These are phyloP conservation scores for Fusarium ambrosium DNA, from an alignment of 2,329 filamentous ascomycete genomes.

Conservation along the genomic window DNA sequence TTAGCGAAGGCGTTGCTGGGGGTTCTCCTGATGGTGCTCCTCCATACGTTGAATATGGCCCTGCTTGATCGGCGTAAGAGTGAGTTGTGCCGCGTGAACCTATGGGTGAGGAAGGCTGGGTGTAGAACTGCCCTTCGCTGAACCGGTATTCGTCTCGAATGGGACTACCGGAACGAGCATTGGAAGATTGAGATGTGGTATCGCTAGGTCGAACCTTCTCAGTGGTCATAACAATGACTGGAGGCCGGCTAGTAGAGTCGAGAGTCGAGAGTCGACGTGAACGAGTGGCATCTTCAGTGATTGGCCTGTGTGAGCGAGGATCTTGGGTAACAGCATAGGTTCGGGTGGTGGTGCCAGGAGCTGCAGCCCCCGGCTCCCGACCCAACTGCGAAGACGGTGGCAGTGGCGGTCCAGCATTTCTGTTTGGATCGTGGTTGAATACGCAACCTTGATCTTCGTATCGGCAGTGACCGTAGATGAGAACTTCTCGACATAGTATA, in stretches of 20 bases:
- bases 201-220: conserved; percentile 59
- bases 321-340: conserved; percentile 71
- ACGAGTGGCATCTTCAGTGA: conserved; percentile 62
- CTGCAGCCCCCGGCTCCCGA: conserved; percentile 57
- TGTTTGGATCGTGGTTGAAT: conserved; percentile 87
- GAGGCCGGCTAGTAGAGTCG: conserved; percentile 63
- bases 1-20: conserved; percentile 68
- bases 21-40: conserved; percentile 52
- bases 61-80: conserved; percentile 63
- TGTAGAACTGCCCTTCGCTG: conserved; percentile 66
- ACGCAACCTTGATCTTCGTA: conserved; percentile 92
- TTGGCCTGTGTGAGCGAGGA: conserved; percentile 61
- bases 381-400: conserved; percentile 57
- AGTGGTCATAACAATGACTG: conserved; percentile 70
- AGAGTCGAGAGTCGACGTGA: conserved; percentile 63
- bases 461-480: conserved; percentile 93
- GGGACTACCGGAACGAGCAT: conserved; percentile 59
- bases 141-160: conserved; percentile 65
- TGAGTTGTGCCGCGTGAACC: conserved; percentile 63
- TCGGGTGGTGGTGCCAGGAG: conserved; percentile 61
- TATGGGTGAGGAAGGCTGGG: conserved; percentile 70
- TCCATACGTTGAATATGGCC: conserved; percentile 63
- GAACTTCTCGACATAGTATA: conserved; percentile 90
- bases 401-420: conserved; percentile 51
- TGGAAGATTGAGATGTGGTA: conserved; percentile 56